Evolutionary conservation across 2,329 filamentous ascomycete species (phyloP).

Genomic region (Erysiphe pulchra): DNA sequence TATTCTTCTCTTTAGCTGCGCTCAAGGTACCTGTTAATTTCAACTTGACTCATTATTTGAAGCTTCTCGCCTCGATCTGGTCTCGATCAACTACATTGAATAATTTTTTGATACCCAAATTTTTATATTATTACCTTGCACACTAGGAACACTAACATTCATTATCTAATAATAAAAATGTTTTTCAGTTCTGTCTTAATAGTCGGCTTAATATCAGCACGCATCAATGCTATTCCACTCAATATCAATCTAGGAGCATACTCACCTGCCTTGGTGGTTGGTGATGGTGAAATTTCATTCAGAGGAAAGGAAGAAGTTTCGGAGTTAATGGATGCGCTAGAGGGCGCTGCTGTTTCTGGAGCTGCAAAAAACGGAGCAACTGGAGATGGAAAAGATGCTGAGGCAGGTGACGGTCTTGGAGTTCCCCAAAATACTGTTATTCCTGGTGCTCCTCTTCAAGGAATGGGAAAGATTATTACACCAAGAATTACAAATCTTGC

Average conservation of each 20-base stretch:
- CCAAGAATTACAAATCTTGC: conserved; percentile 13
- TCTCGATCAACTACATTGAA: neutral
- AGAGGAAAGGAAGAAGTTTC: conserved; percentile 17
- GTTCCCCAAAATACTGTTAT: conserved; percentile 12
- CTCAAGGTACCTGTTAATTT: conserved; percentile 6
- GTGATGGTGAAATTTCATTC: conserved; percentile 26
- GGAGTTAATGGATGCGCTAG: conserved; percentile 19
- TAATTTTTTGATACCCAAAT: conserved; percentile 4
- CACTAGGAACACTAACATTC: neutral
- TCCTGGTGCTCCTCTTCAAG: conserved; percentile 4
- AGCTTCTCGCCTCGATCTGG: conserved; percentile 9
- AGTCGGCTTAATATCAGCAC: conserved; percentile 12
- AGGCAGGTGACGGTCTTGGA: conserved; percentile 23
- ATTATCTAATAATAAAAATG: conserved; percentile 5
- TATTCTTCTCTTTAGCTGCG: conserved; percentile 6
- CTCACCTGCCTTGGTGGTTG: conserved; percentile 24
- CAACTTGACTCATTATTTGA: conserved; percentile 5
- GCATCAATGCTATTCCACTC: conserved; percentile 17
- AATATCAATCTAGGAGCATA: conserved; percentile 27
- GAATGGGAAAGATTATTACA: conserved; percentile 23
- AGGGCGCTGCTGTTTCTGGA: conserved; percentile 20
- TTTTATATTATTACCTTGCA: conserved; percentile 4
- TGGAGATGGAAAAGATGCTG: conserved; percentile 15
- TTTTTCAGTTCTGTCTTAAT: conserved; percentile 11
- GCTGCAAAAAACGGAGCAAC: conserved; percentile 18